These are phyloP conservation scores for Phtheirospermum japonicum DNA, from an alignment of 257 asterid genomes.

Conservation along the genomic window DNA sequence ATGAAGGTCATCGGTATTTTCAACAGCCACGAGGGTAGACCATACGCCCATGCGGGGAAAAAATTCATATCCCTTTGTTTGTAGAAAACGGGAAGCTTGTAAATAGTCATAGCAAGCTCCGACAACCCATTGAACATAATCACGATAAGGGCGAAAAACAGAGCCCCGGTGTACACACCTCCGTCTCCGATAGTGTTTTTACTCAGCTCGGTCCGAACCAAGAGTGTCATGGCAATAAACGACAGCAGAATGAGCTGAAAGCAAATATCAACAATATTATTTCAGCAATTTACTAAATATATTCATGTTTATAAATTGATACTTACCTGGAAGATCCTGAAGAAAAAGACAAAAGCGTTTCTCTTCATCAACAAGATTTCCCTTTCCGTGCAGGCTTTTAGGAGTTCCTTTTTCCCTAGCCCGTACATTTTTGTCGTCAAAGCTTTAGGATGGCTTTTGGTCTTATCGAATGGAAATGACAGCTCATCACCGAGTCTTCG, in stretches of 20 bases:
- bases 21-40: conserved; percentile 19
- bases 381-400: conserved; percentile 61
- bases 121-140: conserved; percentile 62
- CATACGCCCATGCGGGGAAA: conserved; percentile 53
- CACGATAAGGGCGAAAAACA: conserved; percentile 43
- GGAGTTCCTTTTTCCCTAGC: conserved; percentile 52
- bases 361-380: conserved; percentile 65
- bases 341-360: conserved; percentile 55
- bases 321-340: conserved; percentile 55
- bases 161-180: conserved; percentile 55
- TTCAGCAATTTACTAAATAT: neutral
- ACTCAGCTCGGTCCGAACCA: conserved; percentile 47
- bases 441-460: conserved; percentile 65
- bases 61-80: conserved; percentile 72
- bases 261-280: neutral
- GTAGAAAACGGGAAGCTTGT: conserved; percentile 67
- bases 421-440: conserved; percentile 57
- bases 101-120: conserved; percentile 56
- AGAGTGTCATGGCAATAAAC: conserved; percentile 44
- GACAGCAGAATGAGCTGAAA: neutral
- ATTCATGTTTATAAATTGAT: neutral
- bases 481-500: conserved; percentile 51
- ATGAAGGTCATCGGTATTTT: conserved; percentile 53
- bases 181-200: conserved; percentile 45
- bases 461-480: conserved; percentile 58